Percentiles rank a stretch among this genome's conserved stretches.
These are phyloP conservation scores for Agastache rugosa DNA, from an alignment of 257 asterid species.

Conservation along the genomic window DNA sequence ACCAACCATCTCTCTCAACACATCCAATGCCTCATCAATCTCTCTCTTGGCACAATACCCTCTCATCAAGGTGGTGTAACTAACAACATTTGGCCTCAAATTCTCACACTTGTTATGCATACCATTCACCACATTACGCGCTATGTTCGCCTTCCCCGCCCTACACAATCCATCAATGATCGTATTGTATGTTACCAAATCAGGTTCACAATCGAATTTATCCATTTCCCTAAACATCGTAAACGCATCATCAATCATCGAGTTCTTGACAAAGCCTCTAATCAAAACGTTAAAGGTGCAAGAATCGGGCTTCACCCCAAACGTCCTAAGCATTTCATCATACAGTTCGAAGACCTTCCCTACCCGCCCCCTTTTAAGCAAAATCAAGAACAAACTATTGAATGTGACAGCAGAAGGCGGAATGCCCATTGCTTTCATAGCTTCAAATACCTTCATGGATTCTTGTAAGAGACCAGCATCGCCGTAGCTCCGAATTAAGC, in stretches of 20 bases:
- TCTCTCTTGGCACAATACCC: constrained; percentile 74
- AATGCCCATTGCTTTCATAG: constrained; percentile 73
- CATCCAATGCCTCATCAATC: constrained; percentile 56
- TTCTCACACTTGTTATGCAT: constrained; percentile 62
- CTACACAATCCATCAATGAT: constrained; percentile 86
- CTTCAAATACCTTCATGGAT: constrained; percentile 59
- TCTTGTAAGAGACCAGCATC: constrained; percentile 79
- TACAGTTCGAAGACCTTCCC: constrained; percentile 63
- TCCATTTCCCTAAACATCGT: constrained; percentile 83
- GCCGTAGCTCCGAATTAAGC: constrained; percentile 74
- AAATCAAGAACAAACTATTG: constrained; percentile 55
- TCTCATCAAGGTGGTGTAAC: constrained; percentile 83
- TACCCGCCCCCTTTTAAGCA: constrained; percentile 75
- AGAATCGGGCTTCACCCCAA: constrained; percentile 77
- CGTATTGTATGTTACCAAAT: constrained; percentile 72
- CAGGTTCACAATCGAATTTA: constrained; percentile 57
- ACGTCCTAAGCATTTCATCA: constrained; percentile 87
- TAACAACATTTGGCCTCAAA: constrained; percentile 78
- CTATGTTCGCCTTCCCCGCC: constrained; percentile 67
- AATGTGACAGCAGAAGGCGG: constrained; percentile 79
- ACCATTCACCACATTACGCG: constrained; percentile 68
- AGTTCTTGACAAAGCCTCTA: constrained; percentile 77
- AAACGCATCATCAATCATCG: constrained; percentile 73
- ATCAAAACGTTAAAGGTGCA: constrained; percentile 75
- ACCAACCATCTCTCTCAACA: constrained; percentile 61